phyloP scores from a whole-genome alignment of 2,329 filamentous ascomycete species.

The Aphanocladium album region DNA sequence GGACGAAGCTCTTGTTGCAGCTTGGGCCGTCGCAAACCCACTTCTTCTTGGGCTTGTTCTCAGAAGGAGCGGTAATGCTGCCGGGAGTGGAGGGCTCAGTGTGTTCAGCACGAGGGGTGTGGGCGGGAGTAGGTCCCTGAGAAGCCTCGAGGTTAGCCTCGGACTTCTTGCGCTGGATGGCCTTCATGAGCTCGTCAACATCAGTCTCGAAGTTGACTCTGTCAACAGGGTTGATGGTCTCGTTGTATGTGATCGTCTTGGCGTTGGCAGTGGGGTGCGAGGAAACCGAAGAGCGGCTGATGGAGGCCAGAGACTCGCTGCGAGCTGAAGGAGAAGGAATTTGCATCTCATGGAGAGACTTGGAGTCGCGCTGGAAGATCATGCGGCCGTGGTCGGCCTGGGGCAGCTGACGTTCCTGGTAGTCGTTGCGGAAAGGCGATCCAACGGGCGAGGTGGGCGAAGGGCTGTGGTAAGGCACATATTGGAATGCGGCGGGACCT shows the following conservation, averaged over 20 bases:
- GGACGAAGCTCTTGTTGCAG: constrained; percentile 78
- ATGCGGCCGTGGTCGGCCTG: constrained; percentile 21
- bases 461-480: constrained; percentile 36
- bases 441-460: constrained; percentile 29
- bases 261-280: constrained; percentile 28
- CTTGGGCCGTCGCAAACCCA: constrained; percentile 69
- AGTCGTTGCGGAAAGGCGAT: constrained; percentile 30
- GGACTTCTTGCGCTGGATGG: constrained; percentile 66
- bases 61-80: constrained; percentile 22
- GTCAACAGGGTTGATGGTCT: constrained; percentile 40
- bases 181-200: constrained; percentile 83
- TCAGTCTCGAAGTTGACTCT: constrained; percentile 70
- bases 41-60: constrained; percentile 45
- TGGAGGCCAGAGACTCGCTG: constrained; percentile 28
- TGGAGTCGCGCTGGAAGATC: constrained; percentile 23
- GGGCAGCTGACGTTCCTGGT: constrained; percentile 25
- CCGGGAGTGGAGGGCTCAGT: constrained; percentile 26
- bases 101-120: constrained; percentile 1
- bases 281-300: constrained; percentile 9
- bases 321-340: constrained; percentile 26
- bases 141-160: constrained; percentile 23
- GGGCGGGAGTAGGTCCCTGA: constrained; percentile 12
- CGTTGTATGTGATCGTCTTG: constrained; percentile 42
- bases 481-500: constrained; percentile 38
- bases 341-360: constrained; percentile 28